Evolutionary conservation across 148 eudicot species (phyloP), one percentile per base, ranked within the genome.

Genomic region (Drosera capensis): DNA sequence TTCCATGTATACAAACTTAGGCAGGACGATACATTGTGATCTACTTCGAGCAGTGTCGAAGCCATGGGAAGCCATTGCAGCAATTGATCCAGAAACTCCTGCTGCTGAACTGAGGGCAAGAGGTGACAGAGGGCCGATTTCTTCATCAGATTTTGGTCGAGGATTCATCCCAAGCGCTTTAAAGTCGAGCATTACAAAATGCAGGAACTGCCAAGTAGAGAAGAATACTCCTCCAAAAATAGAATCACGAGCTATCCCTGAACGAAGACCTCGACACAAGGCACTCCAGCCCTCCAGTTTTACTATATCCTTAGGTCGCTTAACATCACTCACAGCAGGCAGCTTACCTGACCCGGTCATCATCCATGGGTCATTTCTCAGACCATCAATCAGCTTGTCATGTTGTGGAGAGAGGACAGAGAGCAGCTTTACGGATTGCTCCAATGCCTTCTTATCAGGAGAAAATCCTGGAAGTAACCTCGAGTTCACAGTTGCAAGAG

Each of bases 351-450:
- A 78, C 23, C 97, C 97, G 30, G 95, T 75, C 75, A 90, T 78
- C 75, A 74, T 90, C 97, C 97, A 90, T 0, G 97, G 95, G 54
- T 80, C 71, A 54, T 78, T 83, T 74, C 62, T 84, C 56, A 90
- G 51, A 16, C 75, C 75, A 58, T 62, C 73, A n/a, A 48, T 38
- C 40, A 84, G 48, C 42, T 73, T 64, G 15, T 49, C 45, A 58
- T 65, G 52, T 40, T 70, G 78, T 30, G 68, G 53, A 22, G 74
- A 55, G 34, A 90, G 61, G 29, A 78, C 71, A 21, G 95, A 75
- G 52, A 90, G 68, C 23, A 90, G 76, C 51, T 64, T 74, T 38
- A 67, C 68, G 25, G 79, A 69, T 34, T 75, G 78, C 16, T 73
- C 75, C 63, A 84, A 54, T 45, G 74, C 68, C 57, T 54, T 63